phyloP scores from a whole-genome alignment of 2,329 filamentous ascomycete genomes.

The Neofusicoccum parvum region DNA sequence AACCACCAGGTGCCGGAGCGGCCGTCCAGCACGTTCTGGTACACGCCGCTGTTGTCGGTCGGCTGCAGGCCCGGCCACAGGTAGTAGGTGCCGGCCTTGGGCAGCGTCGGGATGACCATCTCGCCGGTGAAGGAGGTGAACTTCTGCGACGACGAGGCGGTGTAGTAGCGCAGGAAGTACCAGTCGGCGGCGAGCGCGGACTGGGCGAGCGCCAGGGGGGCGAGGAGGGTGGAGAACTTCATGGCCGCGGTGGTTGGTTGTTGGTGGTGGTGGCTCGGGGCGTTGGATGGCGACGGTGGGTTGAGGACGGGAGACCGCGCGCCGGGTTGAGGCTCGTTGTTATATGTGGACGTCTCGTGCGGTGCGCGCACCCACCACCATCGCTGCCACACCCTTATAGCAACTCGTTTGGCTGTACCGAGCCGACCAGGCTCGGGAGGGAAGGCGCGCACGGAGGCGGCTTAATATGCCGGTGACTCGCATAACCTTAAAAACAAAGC shows the following conservation, averaged over 20 bases:
- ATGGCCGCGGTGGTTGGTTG: background rate
- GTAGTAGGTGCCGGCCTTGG: conserved; percentile 41
- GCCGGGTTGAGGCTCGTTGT: too few relatives aligned
- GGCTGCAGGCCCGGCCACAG: conserved; percentile 48
- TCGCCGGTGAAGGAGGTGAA: conserved; percentile 26
- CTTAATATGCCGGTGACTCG: background rate
- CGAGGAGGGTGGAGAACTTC: background rate
- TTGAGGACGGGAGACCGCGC: background rate
- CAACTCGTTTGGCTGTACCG: too few relatives aligned
- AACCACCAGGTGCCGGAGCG: conserved; percentile 47
- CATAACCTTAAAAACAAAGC: conserved; percentile 3
- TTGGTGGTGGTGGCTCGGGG: conserved; percentile 15
- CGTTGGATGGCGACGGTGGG: conserved; percentile 19
- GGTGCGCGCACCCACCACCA: conserved; percentile 3
- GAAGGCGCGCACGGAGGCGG: background rate
- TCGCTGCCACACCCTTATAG: too few relatives aligned
- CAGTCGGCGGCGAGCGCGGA: conserved; percentile 23
- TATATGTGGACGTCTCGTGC: conserved; percentile 1
- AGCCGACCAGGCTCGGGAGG: too few relatives aligned
- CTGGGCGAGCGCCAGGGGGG: background rate
- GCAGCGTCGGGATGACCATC: conserved; percentile 25
- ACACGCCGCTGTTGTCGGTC: conserved; percentile 44
- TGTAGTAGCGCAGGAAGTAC: conserved; percentile 27
- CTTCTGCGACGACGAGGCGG: conserved; percentile 21
- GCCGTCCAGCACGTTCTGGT: conserved; percentile 47